phyloP scores from a whole-genome alignment of 331 rosid genomes.

The Phaseolus coccineus region DNA sequence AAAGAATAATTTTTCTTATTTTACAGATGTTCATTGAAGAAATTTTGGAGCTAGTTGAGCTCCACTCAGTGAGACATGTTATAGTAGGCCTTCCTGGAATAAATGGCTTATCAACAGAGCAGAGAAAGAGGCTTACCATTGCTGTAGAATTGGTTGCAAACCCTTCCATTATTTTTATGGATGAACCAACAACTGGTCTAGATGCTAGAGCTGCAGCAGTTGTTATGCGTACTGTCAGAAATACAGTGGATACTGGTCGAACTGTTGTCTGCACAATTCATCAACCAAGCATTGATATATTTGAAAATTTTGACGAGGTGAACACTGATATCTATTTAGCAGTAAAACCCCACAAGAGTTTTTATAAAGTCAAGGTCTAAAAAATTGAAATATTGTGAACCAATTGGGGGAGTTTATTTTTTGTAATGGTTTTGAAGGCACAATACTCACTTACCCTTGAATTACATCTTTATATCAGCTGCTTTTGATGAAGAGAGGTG shows the following conservation, averaged over 20 bases:
- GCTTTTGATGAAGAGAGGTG: slow-evolving; percentile 67
- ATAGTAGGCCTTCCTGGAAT: slow-evolving; percentile 76
- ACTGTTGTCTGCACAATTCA: slow-evolving; percentile 81
- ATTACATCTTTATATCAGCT: slow-evolving; percentile 48
- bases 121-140: slow-evolving; percentile 74
- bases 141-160: slow-evolving; percentile 80
- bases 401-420: background rate
- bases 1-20: slow-evolving; percentile 13
- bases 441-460: slow-evolving; percentile 26
- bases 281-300: slow-evolving; percentile 80
- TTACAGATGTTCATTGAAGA: slow-evolving; percentile 63
- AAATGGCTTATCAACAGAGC: slow-evolving; percentile 73
- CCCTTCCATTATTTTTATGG: slow-evolving; percentile 79
- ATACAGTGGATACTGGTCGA: slow-evolving; percentile 73
- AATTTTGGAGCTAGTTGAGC: slow-evolving; percentile 72
- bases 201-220: slow-evolving; percentile 80
- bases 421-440: slow-evolving; percentile 7
- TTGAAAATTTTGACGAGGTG: slow-evolving; percentile 83
- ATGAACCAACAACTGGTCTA: slow-evolving; percentile 78
- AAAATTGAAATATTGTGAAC: background rate
- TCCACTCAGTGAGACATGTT: slow-evolving; percentile 57
- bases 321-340: background rate
- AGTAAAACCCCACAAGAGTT: background rate
- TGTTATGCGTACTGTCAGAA: slow-evolving; percentile 80
- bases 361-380: background rate